Evolutionary conservation across 371 early-diverging fungal genomes (phyloP).

Genomic region (Encephalitozoon cuniculi): DNA sequence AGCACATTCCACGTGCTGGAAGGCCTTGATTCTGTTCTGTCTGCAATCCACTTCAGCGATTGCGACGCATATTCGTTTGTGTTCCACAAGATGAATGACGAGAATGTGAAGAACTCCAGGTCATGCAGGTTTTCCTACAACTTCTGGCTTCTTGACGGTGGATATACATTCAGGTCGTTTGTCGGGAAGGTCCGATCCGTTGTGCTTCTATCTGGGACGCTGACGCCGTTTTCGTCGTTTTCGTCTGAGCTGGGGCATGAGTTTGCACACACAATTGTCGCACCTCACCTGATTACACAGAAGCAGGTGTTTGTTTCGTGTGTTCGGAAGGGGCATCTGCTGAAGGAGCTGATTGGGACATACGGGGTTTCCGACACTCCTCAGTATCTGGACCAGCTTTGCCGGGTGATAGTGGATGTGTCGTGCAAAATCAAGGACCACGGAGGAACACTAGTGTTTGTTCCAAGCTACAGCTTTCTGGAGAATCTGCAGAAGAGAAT

Average conservation of each 20-base stretch:
- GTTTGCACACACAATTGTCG: conserved; percentile 34
- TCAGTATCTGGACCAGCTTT: conserved; percentile 67
- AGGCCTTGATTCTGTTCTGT: conserved; percentile 33
- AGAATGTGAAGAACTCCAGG: background rate
- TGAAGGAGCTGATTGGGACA: conserved; percentile 56
- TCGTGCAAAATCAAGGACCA: conserved; percentile 44
- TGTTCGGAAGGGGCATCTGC: conserved; percentile 37
- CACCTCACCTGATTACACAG: conserved; percentile 39
- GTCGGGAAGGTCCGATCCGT: conserved; percentile 63
- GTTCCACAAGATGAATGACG: conserved; percentile 3
- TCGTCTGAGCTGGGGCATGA: conserved; percentile 32
- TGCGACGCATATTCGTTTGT: conserved; percentile 31
- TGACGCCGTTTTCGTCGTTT: conserved; percentile 69
- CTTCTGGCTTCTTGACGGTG: conserved; percentile 62
- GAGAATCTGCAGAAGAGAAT: conserved; percentile 56
- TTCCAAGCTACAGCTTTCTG: conserved; percentile 64
- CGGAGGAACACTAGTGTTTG: conserved; percentile 65
- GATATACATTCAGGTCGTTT: conserved; percentile 57
- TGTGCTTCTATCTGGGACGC: conserved; percentile 73
- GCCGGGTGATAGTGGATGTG: conserved; percentile 60
- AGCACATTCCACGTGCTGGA: conserved; percentile 14
- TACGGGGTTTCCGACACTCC: conserved; percentile 62
- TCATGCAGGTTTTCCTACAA: background rate
- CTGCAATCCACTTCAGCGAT: conserved; percentile 9
- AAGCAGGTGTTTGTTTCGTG: conserved; percentile 34